Base-by-base conservation (phyloP, 1,284 basidiomycete species). In the Blastosporella zonata region DNA sequence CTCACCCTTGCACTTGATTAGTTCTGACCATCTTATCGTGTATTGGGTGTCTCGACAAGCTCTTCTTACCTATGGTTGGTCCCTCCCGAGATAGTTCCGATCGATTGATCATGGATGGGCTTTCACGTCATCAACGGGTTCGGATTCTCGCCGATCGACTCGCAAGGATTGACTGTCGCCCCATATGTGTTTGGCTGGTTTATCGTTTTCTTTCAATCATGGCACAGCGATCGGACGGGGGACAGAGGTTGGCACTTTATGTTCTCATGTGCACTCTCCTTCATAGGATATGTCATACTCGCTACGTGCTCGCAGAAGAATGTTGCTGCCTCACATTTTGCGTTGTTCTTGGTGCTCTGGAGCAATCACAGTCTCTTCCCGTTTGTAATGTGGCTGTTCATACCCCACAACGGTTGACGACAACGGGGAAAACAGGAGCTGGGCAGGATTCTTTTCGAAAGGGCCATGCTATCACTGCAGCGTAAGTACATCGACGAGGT, bases 201-300 rank as follows among this genome's bases (percentile, higher is more conserved):
- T 55, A 66, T 79, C 65, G 76, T 78, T 18, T 58, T 78, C 50
- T 64, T 75, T 59, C 76, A 78, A 56, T 71, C 77, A 8, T 73
- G 70, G 68, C 74, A 81, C 59, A 75, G 72, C 54, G 78, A 79
- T 54, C 67, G 67, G 45, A 78, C 75, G 1, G 64, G 64, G 55
- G 77, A 79, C 55, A 65, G 78, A 54, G 78, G 78, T 28, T 79
- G 69, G 61, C 77, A 79, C 55, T 67, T 78, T 58, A 76, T 78
- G 71, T 59, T 64, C 3, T 75, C 74, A 6, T 68, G 69, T 41
- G 54, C 67, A 2, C 53, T 71, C 12, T 71, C 75, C 0, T 70
- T 73, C 54, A 60, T 73, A 13, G 76, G 74, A n/a, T 79, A 79
- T 54, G 53, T 79, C 43, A 75, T 79, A 51, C 65, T 79, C 9